These are phyloP conservation scores for Arthrobotrys iridis DNA, from an alignment of 2,329 filamentous ascomycete species.

Conservation along the genomic window DNA sequence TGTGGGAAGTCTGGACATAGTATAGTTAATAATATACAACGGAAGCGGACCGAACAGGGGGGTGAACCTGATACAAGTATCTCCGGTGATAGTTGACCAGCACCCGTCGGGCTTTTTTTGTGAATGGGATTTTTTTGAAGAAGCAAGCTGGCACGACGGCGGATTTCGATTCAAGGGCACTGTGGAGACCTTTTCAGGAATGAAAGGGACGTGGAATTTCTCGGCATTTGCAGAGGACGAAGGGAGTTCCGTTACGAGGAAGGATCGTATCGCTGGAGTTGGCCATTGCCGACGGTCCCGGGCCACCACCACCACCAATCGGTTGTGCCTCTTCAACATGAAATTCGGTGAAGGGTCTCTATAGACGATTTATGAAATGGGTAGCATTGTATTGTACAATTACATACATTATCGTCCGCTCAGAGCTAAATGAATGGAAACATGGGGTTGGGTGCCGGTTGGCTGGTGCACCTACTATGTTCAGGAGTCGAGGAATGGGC, in stretches of 20 bases:
- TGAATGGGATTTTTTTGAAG: background rate
- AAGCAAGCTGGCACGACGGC: background rate
- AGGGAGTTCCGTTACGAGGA: no score
- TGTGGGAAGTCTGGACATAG: no score
- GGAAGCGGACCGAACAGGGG: constrained; percentile 46
- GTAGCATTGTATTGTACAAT: background rate
- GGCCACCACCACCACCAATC: background rate
- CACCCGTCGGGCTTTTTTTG: constrained; percentile 6
- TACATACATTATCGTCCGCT: background rate
- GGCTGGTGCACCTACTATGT: constrained; percentile 39
- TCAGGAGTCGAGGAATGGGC: constrained; percentile 49
- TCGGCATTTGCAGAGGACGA: no score
- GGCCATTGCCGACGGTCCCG: constrained; percentile 38
- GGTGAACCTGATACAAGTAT: background rate
- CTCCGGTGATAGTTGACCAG: background rate
- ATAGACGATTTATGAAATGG: background rate
- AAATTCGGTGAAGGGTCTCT: background rate
- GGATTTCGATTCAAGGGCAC: background rate
- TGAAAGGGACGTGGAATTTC: no score
- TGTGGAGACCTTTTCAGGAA: no score
- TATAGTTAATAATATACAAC: constrained; percentile 23
- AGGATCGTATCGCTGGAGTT: no score
- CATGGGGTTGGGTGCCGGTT: background rate
- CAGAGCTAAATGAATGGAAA: constrained; percentile 16
- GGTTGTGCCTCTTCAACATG: constrained; percentile 12